Evolutionary conservation across 768 basidiomycete species (phyloP), one percentile per base, ranked within the genome.

Genomic region (Collybia mongolica): DNA sequence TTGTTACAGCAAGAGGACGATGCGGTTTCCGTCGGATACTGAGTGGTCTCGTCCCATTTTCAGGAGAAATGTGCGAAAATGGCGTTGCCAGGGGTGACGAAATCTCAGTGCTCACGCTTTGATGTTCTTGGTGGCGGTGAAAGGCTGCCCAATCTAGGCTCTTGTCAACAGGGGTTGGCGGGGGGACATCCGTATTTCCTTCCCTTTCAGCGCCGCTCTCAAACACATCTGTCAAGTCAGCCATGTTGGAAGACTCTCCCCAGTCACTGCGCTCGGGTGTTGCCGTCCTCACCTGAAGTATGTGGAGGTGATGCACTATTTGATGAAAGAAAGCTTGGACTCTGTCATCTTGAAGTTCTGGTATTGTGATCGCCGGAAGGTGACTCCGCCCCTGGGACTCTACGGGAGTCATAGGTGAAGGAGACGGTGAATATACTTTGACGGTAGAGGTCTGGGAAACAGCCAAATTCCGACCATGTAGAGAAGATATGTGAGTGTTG

Each of bases 241-340:
- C 53, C 40, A 43, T 44, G 49, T 55, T 57, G 12, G 57, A 56
- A 50, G 59, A 54, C 26, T 22, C 45, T 8, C 20, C 35, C 54
- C 48, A 38, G 61, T 41, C 35, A 39, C 39, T 48, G 36, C 44
- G 26, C 26, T 53, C 57, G n/a, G 60, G 39, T 29, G 49, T 37
- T 15, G 48, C 28, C 12, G 80, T 74, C 44, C 79, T 77, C 35
- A 76, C 72, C 60, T 88, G 84, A 71, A 93, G 82, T 39, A 79
- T 77, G 58, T 86, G 84, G 49, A 94, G 79, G 62, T 90, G 89
- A 41, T 87, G 81, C 6, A 84, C 88, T 40, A 94, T 84, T 65
- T 95, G 90, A 48, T 88, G 77, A 67, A 94, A 90, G 71, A 95
- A 95, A 40, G 81, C 70, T 56, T 93, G 90, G 59, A 96, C 82